Conservation (phyloP, 2,329 filamentous ascomycete genomes). For the Stemphylium beticola region DNA sequence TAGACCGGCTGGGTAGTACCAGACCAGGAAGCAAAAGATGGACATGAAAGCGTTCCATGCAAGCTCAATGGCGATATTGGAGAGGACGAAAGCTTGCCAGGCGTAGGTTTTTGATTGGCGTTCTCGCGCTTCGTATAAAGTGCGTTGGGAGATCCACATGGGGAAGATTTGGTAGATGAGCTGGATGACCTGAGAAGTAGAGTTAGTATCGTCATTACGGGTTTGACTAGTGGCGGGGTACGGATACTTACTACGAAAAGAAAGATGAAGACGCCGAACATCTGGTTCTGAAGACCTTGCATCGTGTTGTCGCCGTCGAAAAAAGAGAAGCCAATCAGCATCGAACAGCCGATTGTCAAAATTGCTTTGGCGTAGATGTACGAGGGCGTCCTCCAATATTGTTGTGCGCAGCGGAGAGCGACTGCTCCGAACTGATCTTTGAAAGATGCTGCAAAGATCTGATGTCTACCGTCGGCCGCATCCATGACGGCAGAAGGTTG, state of each 20-base stretch:
- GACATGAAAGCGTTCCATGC: constrained; percentile 58
- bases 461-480: constrained; percentile 53
- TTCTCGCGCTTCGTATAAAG: constrained; percentile 65
- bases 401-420: constrained; percentile 52
- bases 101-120: constrained; percentile 72
- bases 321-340: constrained; percentile 52
- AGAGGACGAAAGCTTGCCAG: constrained; percentile 74
- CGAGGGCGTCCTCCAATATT: constrained; percentile 55
- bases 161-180: constrained; percentile 59
- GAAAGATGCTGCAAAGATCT: constrained; percentile 55
- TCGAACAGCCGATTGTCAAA: constrained; percentile 35
- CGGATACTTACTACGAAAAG: constrained; percentile 41
- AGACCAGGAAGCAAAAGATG: constrained; percentile 61
- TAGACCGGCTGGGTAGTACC: constrained; percentile 69
- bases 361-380: constrained; percentile 51
- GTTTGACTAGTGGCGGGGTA: constrained; percentile 51
- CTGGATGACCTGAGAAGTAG: constrained; percentile 37
- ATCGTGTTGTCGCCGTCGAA: constrained; percentile 44
- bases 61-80: constrained; percentile 74
- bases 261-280: constrained; percentile 61
- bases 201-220: background rate
- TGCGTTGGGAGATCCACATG: constrained; percentile 62
- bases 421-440: constrained; percentile 42
- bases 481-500: constrained; percentile 38
- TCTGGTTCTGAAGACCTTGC: constrained; percentile 54